A percentile compares a stretch with the other conserved stretches of the same genome.
Evolutionary conservation across 768 basidiomycete genomes (phyloP).

Genomic region (Basidioascus undulatus): DNA sequence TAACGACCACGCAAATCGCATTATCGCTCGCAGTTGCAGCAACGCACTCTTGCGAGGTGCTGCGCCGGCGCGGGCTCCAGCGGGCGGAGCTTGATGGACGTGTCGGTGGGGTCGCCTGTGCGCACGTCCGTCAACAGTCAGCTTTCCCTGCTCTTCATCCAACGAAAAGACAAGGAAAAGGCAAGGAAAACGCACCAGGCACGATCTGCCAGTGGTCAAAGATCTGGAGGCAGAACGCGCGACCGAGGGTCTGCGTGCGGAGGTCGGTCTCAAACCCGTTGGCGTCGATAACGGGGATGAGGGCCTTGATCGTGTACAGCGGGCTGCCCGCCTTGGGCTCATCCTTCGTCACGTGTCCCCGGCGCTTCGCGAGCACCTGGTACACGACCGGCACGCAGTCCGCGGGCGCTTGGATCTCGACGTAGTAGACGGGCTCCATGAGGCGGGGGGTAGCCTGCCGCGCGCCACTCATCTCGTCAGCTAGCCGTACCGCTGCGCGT

Average conservation of each 20-base stretch:
- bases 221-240: slow-evolving; percentile 92
- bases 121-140: too few relatives aligned
- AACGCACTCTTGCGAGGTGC: slow-evolving; percentile 70
- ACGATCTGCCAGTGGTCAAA: slow-evolving; percentile 99
- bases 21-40: not conserved
- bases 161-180: not conserved
- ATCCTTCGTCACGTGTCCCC: slow-evolving; percentile 98
- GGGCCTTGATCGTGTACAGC: slow-evolving; percentile 87
- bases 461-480: too few relatives aligned
- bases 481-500: not conserved
- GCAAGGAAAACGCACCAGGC: slow-evolving; percentile 37
- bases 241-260: slow-evolving; percentile 89
- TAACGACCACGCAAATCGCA: not conserved
- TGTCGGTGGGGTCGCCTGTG: slow-evolving; percentile 87
- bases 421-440: slow-evolving; percentile 95
- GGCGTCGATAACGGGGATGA: slow-evolving; percentile 94
- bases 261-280: slow-evolving; percentile 98
- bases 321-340: slow-evolving; percentile 95
- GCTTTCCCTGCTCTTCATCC: too few relatives aligned
- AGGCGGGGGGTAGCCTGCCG: slow-evolving; percentile 83
- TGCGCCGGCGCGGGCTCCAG: slow-evolving; percentile 94
- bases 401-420: slow-evolving; percentile 96
- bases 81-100: slow-evolving; percentile 82
- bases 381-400: slow-evolving; percentile 98
- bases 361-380: slow-evolving; percentile 87